A percentile compares a stretch with the other conserved stretches of the same genome.
These are phyloP conservation scores for Graphium sp. DNA, from an alignment of 2,329 filamentous ascomycete species.

Conservation along the genomic window DNA sequence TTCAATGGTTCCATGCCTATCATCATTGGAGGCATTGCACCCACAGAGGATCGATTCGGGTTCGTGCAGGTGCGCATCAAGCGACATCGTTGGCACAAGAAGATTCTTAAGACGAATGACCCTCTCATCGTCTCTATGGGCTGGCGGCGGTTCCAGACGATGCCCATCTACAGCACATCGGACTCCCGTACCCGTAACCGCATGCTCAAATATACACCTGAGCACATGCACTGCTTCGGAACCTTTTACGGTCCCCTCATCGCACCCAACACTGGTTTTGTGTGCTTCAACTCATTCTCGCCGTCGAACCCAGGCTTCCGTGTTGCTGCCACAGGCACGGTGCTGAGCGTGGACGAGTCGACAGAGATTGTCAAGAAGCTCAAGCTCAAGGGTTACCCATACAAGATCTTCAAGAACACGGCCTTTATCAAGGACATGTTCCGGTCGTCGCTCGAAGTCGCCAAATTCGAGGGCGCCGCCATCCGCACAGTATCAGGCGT, in stretches of 20 bases:
- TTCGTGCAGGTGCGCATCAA: constrained; percentile 95
- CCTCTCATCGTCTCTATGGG: constrained; percentile 93
- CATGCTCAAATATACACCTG: constrained; percentile 97
- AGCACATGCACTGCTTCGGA: constrained; percentile 98
- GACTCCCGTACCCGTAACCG: constrained; percentile 87
- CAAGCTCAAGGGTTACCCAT: constrained; percentile 82
- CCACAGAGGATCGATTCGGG: constrained; percentile 90
- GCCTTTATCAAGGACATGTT: constrained; percentile 99
- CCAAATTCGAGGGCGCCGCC: constrained; percentile 92
- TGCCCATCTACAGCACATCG: constrained; percentile 87
- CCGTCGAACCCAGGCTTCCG: constrained; percentile 78
- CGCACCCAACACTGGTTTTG: constrained; percentile 90
- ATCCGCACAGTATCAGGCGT: constrained; percentile 95
- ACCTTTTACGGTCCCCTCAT: constrained; percentile 93
- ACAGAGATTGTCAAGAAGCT: constrained; percentile 99
- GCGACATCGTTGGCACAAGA: constrained; percentile 96
- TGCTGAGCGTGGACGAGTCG: constrained; percentile 85
- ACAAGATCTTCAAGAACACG: constrained; percentile 99
- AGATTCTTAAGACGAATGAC: constrained; percentile 95
- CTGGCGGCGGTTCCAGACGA: constrained; percentile 85
- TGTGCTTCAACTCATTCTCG: constrained; percentile 79
- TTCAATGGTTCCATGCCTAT: constrained; percentile 75
- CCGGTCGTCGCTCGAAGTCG: constrained; percentile 77
- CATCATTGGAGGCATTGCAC: constrained; percentile 76
- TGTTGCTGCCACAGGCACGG: constrained; percentile 84